These are phyloP conservation scores for Acanthamoeba triangularis DNA, from an alignment of 208 protist genomes.

Conservation along the genomic window DNA sequence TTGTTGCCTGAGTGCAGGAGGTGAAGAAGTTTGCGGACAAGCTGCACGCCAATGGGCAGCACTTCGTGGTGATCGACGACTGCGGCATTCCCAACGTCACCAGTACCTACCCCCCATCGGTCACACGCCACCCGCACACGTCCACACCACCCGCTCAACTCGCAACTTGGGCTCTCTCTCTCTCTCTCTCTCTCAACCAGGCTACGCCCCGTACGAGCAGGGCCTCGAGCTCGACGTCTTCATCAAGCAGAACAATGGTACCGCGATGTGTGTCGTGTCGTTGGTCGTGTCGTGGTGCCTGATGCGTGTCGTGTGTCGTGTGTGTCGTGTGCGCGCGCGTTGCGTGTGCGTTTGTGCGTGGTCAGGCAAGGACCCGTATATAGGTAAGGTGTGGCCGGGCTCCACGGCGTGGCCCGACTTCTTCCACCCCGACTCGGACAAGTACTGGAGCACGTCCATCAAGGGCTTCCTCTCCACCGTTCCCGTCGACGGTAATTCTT, in stretches of 20 bases:
- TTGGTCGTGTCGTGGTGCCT: too few relatives aligned
- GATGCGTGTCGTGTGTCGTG: too few relatives aligned
- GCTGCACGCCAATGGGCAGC: conserved; percentile 75
- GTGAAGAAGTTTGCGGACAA: conserved; percentile 67
- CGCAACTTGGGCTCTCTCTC: too few relatives aligned
- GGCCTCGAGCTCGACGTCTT: conserved; percentile 82
- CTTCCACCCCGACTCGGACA: conserved; percentile 81
- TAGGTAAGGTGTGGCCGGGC: conserved; percentile 87
- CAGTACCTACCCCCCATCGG: too few relatives aligned
- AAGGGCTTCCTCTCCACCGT: conserved; percentile 82
- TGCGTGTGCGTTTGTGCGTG: too few relatives aligned
- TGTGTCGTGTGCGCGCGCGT: background rate
- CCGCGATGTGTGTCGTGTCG: background rate
- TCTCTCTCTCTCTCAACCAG: too few relatives aligned
- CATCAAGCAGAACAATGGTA: conserved; percentile 72
- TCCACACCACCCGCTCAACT: too few relatives aligned
- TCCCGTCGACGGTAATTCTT: conserved; percentile 83
- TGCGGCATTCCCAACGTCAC: conserved; percentile 55
- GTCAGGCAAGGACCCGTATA: background rate
- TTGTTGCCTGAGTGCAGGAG: too few relatives aligned
- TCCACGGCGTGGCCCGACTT: conserved; percentile 90
- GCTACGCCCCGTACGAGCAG: conserved; percentile 80
- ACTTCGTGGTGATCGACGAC: conserved; percentile 82
- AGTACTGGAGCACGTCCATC: conserved; percentile 89
- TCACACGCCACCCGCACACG: too few relatives aligned